phyloP scores from a whole-genome alignment of 1,284 basidiomycete genomes.

The Trichosporon asahii region DNA sequence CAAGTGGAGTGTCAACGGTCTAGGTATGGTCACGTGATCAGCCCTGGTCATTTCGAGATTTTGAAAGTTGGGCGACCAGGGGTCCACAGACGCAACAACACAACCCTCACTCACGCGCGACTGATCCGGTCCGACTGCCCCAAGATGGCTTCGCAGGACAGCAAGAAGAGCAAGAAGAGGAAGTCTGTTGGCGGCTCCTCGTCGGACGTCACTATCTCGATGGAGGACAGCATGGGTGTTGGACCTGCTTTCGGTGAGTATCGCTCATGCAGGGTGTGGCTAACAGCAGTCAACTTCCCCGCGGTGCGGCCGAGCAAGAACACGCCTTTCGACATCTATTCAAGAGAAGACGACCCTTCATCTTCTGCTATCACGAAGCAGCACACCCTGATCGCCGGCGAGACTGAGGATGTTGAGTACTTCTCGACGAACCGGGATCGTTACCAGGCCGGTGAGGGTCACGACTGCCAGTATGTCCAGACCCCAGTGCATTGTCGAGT shows the following conservation, averaged over 20 bases:
- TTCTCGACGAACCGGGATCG: conserved; percentile 56
- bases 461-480: conserved; percentile 47
- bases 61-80: conserved; percentile 1
- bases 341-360: conserved; percentile 46
- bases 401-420: conserved; percentile 65
- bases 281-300: conserved; percentile 66
- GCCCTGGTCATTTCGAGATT: neutral
- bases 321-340: conserved; percentile 66
- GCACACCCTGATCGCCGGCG: conserved; percentile 63
- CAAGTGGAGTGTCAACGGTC: no score
- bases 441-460: conserved; percentile 54
- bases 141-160: conserved; percentile 19
- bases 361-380: conserved; percentile 55
- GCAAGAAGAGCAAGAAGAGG: conserved; percentile 37
- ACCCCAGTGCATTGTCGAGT: no score
- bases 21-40: neutral
- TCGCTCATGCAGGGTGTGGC: conserved; percentile 2
- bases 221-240: conserved; percentile 54
- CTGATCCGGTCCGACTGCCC: neutral
- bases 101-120: neutral
- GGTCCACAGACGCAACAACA: neutral
- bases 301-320: conserved; percentile 61
- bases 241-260: conserved; percentile 71
- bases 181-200: conserved; percentile 30
- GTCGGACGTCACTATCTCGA: conserved; percentile 23